A percentile compares a stretch with the other conserved stretches of the same genome.
These are phyloP conservation scores for Lentinus brumalis DNA, from an alignment of 768 basidiomycete genomes.

Conservation along the genomic window DNA sequence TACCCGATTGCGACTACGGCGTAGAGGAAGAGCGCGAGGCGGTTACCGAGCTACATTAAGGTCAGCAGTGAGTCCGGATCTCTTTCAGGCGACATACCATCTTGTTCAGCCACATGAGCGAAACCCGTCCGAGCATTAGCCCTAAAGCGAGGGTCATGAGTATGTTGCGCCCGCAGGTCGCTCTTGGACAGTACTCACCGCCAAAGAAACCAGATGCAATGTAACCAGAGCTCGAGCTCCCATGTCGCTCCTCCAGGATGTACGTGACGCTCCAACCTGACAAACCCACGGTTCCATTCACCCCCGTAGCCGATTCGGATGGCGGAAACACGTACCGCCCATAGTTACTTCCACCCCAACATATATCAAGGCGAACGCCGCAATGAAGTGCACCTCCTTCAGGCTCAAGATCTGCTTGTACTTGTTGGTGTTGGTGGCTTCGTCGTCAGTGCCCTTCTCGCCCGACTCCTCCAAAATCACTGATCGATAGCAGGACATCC, in stretches of 20 bases:
- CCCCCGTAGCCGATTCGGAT: no score
- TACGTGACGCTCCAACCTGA: conserved; percentile 50
- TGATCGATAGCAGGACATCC: conserved; percentile 10
- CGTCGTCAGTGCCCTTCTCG: conserved; percentile 20
- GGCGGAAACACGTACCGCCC: conserved; percentile 32
- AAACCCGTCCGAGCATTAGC: conserved; percentile 29
- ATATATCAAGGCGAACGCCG: conserved; percentile 43
- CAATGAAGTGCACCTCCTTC: conserved; percentile 40
- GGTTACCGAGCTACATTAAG: conserved; percentile 28
- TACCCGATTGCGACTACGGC: conserved; percentile 29
- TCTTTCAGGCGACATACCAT: conserved; percentile 13
- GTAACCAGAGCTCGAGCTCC: conserved; percentile 42
- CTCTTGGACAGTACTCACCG: conserved; percentile 1
- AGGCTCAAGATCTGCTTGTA: conserved; percentile 38
- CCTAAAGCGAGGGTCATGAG: conserved; percentile 4
- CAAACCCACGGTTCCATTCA: not conserved
- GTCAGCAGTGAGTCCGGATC: not conserved
- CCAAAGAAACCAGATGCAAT: conserved; percentile 47
- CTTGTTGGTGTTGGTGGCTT: conserved; percentile 24
- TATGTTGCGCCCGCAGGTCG: not conserved
- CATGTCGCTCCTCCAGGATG: conserved; percentile 40
- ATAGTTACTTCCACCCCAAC: conserved; percentile 46
- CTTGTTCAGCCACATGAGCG: conserved; percentile 30
- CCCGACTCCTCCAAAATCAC: conserved; percentile 32
- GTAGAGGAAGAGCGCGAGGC: conserved; percentile 31